Conservation (phyloP, 2,329 filamentous ascomycete genomes). For the Fusarium coffeatum region DNA sequence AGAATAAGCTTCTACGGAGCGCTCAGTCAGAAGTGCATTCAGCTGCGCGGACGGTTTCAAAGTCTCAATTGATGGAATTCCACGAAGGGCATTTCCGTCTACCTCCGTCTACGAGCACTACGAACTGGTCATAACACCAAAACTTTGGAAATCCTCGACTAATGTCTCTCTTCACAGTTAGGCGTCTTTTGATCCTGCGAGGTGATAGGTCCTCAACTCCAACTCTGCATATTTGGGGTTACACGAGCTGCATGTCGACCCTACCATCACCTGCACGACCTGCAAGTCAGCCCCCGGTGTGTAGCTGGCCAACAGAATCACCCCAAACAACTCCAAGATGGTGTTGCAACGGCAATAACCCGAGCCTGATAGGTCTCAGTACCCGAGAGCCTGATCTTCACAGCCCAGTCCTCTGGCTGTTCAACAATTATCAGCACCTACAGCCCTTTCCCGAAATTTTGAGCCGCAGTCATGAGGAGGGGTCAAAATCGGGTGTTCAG, state of each 20-base stretch:
- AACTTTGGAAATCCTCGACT: not conserved
- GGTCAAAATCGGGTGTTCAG: slow-evolving; percentile 8
- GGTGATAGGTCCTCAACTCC: not conserved
- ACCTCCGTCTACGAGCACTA: not conserved
- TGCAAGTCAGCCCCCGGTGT: not conserved
- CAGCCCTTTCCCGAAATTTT: not conserved
- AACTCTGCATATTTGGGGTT: not conserved
- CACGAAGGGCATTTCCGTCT: not conserved
- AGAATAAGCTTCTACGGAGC: not conserved
- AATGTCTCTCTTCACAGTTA: not conserved
- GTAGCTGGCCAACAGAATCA: not conserved
- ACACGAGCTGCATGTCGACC: slow-evolving; percentile 1
- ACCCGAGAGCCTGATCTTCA: not conserved
- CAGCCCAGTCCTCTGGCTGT: not conserved
- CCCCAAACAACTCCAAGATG: not conserved
- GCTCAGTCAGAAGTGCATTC: not conserved
- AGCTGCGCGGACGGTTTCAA: not conserved
- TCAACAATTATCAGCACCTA: not conserved
- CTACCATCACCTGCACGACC: slow-evolving; percentile 1
- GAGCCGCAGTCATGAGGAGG: slow-evolving; percentile 10
- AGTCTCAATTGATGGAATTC: not conserved
- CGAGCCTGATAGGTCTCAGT: not conserved
- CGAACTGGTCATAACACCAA: not conserved
- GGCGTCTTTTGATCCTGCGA: not conserved
- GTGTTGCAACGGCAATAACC: not conserved